Evolutionary conservation across 1,139 yeast genomes (phyloP).

Genomic region (Diutina ranongensis): DNA sequence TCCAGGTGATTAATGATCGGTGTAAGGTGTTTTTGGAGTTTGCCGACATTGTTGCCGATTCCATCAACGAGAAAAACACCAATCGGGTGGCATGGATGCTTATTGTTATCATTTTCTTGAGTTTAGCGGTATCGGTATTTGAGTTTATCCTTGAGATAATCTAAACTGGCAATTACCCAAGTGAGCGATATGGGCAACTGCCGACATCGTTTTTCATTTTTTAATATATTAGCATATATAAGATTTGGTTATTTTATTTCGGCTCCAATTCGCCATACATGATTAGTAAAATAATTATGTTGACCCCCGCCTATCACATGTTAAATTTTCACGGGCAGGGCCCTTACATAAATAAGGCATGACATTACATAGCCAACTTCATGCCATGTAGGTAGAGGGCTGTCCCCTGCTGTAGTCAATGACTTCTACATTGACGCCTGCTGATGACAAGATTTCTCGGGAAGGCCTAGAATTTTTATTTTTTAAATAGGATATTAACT

Average conservation of each 20-base stretch:
- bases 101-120: conserved; percentile 68
- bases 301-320: no score
- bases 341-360: background rate
- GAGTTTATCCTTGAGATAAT: conserved; percentile 25
- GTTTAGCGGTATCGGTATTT: conserved; percentile 52
- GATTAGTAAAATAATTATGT: no score
- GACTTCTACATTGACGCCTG: background rate
- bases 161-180: background rate
- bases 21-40: conserved; percentile 91
- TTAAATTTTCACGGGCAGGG: no score
- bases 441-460: no score
- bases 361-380: background rate
- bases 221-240: background rate
- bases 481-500: no score
- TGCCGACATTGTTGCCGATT: conserved; percentile 85
- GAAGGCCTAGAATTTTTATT: no score
- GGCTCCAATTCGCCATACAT: background rate
- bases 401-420: background rate
- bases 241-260: background rate
- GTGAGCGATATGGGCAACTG: background rate
- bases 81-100: conserved; percentile 87
- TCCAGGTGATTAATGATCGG: conserved; percentile 83
- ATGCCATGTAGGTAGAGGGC: background rate
- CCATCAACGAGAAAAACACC: conserved; percentile 87
- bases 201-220: background rate